Percentiles rank a stretch among this genome's conserved stretches.
Conservation (phyloP, 2,329 filamentous ascomycete species). For the Beauveria sp. region DNA sequence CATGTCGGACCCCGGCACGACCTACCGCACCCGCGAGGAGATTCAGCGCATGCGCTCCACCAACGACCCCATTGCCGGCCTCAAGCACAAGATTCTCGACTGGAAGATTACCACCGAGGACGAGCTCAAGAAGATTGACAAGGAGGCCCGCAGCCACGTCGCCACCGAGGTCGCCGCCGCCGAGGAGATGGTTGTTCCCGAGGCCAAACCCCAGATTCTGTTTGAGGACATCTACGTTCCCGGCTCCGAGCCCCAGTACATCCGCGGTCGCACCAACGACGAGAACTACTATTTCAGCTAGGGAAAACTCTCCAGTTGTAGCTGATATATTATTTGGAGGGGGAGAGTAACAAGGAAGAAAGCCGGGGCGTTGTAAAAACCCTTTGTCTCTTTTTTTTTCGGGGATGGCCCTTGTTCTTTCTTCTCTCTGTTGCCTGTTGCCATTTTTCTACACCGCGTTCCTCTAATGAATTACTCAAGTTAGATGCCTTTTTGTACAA, state of each 20-base stretch:
- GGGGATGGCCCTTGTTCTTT: background rate
- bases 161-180: constrained; percentile 85
- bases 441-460: background rate
- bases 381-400: background rate
- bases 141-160: constrained; percentile 78
- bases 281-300: constrained; percentile 89
- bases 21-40: constrained; percentile 98
- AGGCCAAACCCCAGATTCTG: constrained; percentile 71
- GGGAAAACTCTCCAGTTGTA: constrained; percentile 19
- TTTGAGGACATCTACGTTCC: constrained; percentile 95
- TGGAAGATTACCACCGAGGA: constrained; percentile 89
- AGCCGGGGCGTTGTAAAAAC: background rate
- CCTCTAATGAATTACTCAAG: constrained; percentile 7
- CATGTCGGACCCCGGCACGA: constrained; percentile 99
- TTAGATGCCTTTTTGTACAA: constrained; percentile 10
- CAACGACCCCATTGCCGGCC: constrained; percentile 93
- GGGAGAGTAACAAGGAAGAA: background rate
- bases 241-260: constrained; percentile 79
- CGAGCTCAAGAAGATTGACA: constrained; percentile 93
- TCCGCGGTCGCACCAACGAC: constrained; percentile 79
- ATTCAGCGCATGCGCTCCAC: constrained; percentile 99
- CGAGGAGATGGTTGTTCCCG: constrained; percentile 78
- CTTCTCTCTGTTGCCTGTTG: background rate
- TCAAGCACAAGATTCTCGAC: constrained; percentile 97
- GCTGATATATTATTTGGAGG: background rate